Percentiles rank a stretch among this genome's conserved stretches.
These are phyloP conservation scores for Ustilago crameri DNA, from an alignment of 1,284 basidiomycete genomes.

Conservation along the genomic window DNA sequence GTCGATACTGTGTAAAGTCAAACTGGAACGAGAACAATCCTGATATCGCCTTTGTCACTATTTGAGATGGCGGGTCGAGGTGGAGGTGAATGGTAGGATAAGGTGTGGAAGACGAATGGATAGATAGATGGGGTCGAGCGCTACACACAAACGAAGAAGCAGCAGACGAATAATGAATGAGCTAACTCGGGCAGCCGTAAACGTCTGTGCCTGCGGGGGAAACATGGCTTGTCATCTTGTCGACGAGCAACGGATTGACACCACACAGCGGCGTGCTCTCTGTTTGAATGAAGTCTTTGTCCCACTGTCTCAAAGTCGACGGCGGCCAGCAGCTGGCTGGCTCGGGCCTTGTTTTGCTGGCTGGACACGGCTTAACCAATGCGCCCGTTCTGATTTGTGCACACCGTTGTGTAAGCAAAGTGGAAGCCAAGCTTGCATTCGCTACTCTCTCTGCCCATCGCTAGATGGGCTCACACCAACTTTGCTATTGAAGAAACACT, in stretches of 20 bases:
- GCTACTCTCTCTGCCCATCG: too few relatives aligned
- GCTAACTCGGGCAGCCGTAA: neutral
- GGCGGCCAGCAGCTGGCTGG: neutral
- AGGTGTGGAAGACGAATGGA: conserved; percentile 2
- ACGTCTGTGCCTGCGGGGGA: neutral
- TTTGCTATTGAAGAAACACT: neutral
- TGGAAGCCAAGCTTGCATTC: neutral
- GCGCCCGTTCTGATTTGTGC: conserved; percentile 27
- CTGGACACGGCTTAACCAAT: conserved; percentile 20
- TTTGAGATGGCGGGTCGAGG: neutral
- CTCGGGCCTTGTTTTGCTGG: neutral
- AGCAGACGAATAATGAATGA: too few relatives aligned
- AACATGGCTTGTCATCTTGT: neutral
- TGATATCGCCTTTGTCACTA: conserved; percentile 11
- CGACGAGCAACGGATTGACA: neutral
- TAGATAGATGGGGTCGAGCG: neutral
- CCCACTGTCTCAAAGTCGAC: neutral
- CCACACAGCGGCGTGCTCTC: too few relatives aligned
- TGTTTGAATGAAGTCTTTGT: too few relatives aligned
- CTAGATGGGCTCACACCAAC: neutral
- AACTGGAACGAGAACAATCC: neutral
- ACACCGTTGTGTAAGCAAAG: neutral
- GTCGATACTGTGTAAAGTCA: neutral
- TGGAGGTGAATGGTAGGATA: neutral
- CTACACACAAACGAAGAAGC: neutral